phyloP scores from a whole-genome alignment of 257 asterid genomes.

The Capsicum baccatum region DNA sequence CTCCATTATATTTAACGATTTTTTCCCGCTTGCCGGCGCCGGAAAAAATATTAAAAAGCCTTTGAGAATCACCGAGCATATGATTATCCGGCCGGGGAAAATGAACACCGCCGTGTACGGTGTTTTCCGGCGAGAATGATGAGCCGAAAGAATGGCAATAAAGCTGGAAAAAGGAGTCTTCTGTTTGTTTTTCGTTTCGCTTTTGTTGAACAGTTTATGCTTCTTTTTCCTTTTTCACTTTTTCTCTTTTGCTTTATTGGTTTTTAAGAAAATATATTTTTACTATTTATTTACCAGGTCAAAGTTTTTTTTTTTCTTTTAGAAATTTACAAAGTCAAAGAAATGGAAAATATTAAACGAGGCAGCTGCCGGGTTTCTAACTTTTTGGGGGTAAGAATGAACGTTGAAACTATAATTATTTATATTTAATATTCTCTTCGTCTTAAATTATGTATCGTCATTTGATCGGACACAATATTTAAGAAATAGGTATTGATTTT shows the following conservation, averaged over 20 bases:
- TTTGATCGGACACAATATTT: too few relatives aligned
- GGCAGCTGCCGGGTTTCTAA: too few relatives aligned
- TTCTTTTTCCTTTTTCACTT: background rate
- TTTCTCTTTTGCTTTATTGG: background rate
- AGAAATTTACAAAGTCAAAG: too few relatives aligned
- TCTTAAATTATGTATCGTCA: too few relatives aligned
- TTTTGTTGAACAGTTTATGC: slow-evolving; percentile 12
- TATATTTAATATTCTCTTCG: too few relatives aligned
- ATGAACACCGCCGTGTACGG: slow-evolving; percentile 12
- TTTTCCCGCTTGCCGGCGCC: background rate
- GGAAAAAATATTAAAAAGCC: background rate
- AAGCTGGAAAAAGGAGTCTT: slow-evolving; percentile 15
- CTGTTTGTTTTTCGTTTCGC: background rate
- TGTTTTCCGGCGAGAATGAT: slow-evolving; percentile 25
- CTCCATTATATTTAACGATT: background rate
- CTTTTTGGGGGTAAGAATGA: too few relatives aligned
- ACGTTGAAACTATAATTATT: too few relatives aligned
- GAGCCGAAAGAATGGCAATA: slow-evolving; percentile 9
- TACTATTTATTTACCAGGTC: background rate
- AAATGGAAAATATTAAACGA: too few relatives aligned
- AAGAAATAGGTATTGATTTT: too few relatives aligned
- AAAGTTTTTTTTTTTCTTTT: background rate
- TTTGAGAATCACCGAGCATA: background rate
- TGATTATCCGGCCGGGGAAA: background rate
- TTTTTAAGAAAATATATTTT: background rate